Conservation (phyloP, 108 stramenopile species). For the Epipyxis sp. region DNA sequence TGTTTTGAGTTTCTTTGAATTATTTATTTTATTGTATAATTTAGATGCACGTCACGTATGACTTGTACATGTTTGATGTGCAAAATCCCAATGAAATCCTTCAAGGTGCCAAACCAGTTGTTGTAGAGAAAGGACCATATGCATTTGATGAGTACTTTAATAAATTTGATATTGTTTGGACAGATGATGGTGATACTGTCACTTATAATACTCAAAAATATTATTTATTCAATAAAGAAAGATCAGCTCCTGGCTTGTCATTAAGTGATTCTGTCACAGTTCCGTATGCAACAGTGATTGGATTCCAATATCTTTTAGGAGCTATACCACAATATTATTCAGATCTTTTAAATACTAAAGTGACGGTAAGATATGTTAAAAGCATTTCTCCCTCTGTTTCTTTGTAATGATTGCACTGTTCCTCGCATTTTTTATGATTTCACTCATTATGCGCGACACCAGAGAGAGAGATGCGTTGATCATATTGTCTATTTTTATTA, state of each 20-base stretch:
- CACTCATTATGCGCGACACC: not conserved
- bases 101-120: conserved; percentile 6
- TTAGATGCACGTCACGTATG: not conserved
- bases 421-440: not conserved
- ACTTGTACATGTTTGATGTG: conserved; percentile 11
- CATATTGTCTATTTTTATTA: no score
- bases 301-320: conserved; percentile 21
- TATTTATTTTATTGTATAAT: not conserved
- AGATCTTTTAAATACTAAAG: no score
- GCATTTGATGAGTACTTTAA: conserved; percentile 17
- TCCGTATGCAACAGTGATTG: conserved; percentile 17
- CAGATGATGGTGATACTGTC: conserved; percentile 15
- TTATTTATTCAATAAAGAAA: conserved; percentile 14
- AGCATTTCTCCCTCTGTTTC: not conserved
- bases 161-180: conserved; percentile 28
- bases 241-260: not conserved
- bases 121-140: conserved; percentile 29
- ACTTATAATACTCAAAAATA: conserved; percentile 9
- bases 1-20: not conserved
- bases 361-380: no score
- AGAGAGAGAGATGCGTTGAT: no score
- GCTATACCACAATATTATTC: not conserved
- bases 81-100: conserved; percentile 21
- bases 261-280: conserved; percentile 5
- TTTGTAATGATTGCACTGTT: not conserved